Evolutionary conservation across 2,329 filamentous ascomycete genomes (phyloP), one percentile per base, ranked within the genome.

Genomic region (Pyricularia grisea): DNA sequence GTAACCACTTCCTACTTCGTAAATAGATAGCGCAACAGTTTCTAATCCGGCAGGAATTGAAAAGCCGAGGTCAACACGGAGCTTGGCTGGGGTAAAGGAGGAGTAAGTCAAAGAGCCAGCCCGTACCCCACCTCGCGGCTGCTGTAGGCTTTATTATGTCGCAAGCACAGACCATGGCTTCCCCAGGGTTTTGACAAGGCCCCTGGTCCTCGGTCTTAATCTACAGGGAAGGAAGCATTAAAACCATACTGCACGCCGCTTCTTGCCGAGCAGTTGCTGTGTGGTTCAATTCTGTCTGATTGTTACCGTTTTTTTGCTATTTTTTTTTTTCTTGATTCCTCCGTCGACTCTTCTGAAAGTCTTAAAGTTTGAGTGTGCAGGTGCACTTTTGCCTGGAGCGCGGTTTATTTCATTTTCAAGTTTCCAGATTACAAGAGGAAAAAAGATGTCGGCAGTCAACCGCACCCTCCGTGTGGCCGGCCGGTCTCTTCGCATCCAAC

Each of bases 381-480:
- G 25, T 27, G n/a, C 58, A 12, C 58, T 61, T 27, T 58, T 27
- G 4, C 23, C 58, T 61, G 25, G 27, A 61, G n/a, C 4, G 7
- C 58, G 9, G 58, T 25, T n/a, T 25, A 17, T 61, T 9, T 61
- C 11, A 25, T 61, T 7, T 27, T 50, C 23, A 36, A 3, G 33
- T 14, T 17, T 25, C 9, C 27, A 14, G n/a, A 31, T 65, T 17
- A 65, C 63, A 33, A 65, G 14, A 64, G 60, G 17, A 28, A 27
- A 64, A 64, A 63, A 27, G 11, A 68, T 69, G 68, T 69, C 64
- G 1, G 68, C 68, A 42, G 63, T 61, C 27, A 60, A 66, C 61
- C 64, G 68, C n/a, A 61, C 63, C 11, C 63, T 69, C 36, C 68
- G 68, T 27, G 58, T 61, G n/a, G 67, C 67, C 28, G 31, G 67